Evolutionary conservation across 2,329 filamentous ascomycete genomes (phyloP), one percentile per base, ranked within the genome.

Genomic region (Neopestalotiopsis rosae): DNA sequence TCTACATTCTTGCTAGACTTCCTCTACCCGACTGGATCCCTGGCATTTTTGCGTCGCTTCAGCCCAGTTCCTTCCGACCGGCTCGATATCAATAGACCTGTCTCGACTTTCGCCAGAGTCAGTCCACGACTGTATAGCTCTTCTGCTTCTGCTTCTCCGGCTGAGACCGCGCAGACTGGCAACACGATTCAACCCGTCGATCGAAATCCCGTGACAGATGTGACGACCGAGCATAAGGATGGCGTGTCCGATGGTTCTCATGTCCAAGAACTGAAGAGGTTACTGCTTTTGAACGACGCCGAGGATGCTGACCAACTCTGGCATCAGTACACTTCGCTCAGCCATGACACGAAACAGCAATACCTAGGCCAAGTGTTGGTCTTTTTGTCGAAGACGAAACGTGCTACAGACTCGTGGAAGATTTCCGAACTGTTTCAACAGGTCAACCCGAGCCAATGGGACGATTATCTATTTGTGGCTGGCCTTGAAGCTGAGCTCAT

Each of bases 1-100:
- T 87, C 87, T 4, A 74, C 81, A 9, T 84, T 88, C 67, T 77
- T 87, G 62, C 83, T 89, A 75, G 87, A 89, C 75, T 89, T 89
- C 67, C 77, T 89, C 9, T 89, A 88, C 66, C 87, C 87, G 5
- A 82, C 74, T 42, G 82, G 82, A 10, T 81, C 85, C 12, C 68
- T 83, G 13, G 77, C 81, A 14, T 77, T 86, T 5, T 72, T 87
- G 69, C 82, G 82, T 57, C 81, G 80, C 34, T 72, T 78, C 59
- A 72, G 69, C 3, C 69, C 71, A 6, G 63, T 71, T 42, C 69
- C 62, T 5, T 72, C 58, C 72, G 75, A 63, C 68, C 75, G 64
- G 74, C 76, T 73, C 68, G 67, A 72, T 63, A 64, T 63, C 9
- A 81, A 83, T 68, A 74, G 68, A 45, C 56, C 73, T 58, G 64